These are phyloP conservation scores for Colletotrichum kahawae DNA, from an alignment of 2,329 filamentous ascomycete species.

Conservation along the genomic window DNA sequence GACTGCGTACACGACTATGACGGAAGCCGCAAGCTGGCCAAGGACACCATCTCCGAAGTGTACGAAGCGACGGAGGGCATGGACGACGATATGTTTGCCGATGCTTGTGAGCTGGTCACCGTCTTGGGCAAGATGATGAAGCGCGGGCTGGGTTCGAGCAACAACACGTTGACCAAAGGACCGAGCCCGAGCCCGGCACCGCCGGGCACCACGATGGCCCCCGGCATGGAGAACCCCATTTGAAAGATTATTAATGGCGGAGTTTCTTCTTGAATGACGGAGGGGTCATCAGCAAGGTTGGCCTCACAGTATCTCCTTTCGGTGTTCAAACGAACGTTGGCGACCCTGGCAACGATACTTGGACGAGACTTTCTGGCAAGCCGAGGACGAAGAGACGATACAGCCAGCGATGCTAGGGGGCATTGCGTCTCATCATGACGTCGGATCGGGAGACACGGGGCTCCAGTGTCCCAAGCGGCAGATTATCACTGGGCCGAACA, in stretches of 20 bases:
- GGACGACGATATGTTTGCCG: slow-evolving; percentile 93
- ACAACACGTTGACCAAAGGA: slow-evolving; percentile 37
- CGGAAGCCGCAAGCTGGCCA: slow-evolving; percentile 76
- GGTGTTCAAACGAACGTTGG: background rate
- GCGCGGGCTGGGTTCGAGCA: slow-evolving; percentile 60
- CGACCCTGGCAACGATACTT: background rate
- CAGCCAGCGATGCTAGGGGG: background rate
- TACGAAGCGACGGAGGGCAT: slow-evolving; percentile 91
- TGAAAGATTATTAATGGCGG: slow-evolving; percentile 25
- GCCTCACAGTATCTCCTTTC: background rate
- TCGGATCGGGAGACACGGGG: background rate
- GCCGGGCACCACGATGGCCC: slow-evolving; percentile 24
- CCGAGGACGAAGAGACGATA: background rate
- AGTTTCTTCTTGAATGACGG: background rate
- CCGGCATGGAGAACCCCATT: slow-evolving; percentile 51
- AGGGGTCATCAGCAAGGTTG: background rate
- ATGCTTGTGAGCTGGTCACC: slow-evolving; percentile 86
- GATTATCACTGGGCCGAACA: background rate
- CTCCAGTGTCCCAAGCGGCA: background rate
- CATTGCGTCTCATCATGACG: background rate
- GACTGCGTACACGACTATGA: slow-evolving; percentile 88
- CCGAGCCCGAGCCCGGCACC: slow-evolving; percentile 31
- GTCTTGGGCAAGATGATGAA: slow-evolving; percentile 90
- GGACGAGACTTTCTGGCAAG: background rate
- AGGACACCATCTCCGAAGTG: slow-evolving; percentile 85